A percentile compares a stretch with the other conserved stretches of the same genome.
These are phyloP conservation scores for Allodekkera sacchari DNA, from an alignment of 805 yeast species.

Conservation along the genomic window DNA sequence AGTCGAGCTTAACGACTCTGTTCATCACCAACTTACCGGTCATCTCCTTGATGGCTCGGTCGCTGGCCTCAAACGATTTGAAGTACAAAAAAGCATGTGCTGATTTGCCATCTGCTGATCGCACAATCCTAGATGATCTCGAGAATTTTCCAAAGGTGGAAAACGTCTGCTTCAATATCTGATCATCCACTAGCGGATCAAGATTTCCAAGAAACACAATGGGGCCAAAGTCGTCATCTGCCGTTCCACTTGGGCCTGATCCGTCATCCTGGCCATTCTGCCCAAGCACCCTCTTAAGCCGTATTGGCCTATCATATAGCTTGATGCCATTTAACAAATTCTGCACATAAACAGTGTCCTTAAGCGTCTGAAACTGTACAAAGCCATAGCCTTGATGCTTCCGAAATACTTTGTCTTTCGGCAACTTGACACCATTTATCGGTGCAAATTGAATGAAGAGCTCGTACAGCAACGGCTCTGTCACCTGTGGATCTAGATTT, in stretches of 20 bases:
- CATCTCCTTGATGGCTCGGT: slow-evolving; percentile 61
- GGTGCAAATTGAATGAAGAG: slow-evolving; percentile 83
- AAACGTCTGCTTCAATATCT: slow-evolving; percentile 48
- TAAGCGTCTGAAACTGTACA: slow-evolving; percentile 52
- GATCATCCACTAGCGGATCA: slow-evolving; percentile 57
- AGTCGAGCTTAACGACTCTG: slow-evolving; percentile 48
- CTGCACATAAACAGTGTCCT: slow-evolving; percentile 65
- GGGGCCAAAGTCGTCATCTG: slow-evolving; percentile 35
- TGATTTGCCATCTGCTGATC: slow-evolving; percentile 33
- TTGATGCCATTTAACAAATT: slow-evolving; percentile 51
- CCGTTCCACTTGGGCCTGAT: slow-evolving; percentile 2
- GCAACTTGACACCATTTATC: slow-evolving; percentile 58
- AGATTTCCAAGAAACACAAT: slow-evolving; percentile 49
- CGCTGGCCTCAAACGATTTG: slow-evolving; percentile 59
- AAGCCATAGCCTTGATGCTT: slow-evolving; percentile 86
- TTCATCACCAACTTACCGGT: slow-evolving; percentile 65
- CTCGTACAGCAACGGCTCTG: slow-evolving; percentile 69
- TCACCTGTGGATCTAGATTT: slow-evolving; percentile 67
- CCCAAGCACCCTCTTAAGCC: slow-evolving; percentile 41
- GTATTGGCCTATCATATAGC: slow-evolving; percentile 52
- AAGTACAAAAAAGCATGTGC: slow-evolving; percentile 64
- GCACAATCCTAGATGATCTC: slow-evolving; percentile 37
- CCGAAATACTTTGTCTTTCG: slow-evolving; percentile 65
- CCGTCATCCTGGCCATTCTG: slow-evolving; percentile 8
- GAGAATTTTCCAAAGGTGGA: slow-evolving; percentile 58